These are phyloP conservation scores for Cryptococcus sp. DNA, from an alignment of 1,284 basidiomycete species.

Conservation along the genomic window DNA sequence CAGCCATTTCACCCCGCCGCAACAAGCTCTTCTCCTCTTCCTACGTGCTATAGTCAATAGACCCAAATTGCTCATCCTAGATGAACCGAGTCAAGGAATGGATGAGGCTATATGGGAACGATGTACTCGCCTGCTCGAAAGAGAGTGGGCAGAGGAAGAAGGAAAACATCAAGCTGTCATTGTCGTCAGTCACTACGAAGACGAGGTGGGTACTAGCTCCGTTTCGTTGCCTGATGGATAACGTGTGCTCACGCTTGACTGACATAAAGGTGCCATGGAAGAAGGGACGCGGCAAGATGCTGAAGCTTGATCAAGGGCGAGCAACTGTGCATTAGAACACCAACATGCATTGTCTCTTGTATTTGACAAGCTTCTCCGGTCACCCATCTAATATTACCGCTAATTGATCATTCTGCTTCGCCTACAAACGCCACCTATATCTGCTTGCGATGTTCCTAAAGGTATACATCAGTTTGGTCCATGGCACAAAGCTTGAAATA, in stretches of 20 bases:
- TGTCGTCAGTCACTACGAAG: slow-evolving; percentile 84
- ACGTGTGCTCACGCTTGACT: background rate
- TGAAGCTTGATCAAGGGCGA: slow-evolving; percentile 34
- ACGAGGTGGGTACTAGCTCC: slow-evolving; percentile 61
- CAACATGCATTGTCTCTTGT: background rate
- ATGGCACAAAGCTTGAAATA: background rate
- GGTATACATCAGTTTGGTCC: background rate
- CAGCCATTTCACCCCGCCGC: slow-evolving; percentile 64
- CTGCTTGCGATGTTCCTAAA: slow-evolving; percentile 40
- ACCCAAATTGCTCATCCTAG: slow-evolving; percentile 72
- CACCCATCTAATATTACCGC: background rate
- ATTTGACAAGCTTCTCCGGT: background rate
- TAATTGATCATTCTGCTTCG: background rate
- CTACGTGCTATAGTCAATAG: slow-evolving; percentile 76
- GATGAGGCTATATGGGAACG: slow-evolving; percentile 70
- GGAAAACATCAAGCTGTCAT: slow-evolving; percentile 69
- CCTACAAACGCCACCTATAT: slow-evolving; percentile 9
- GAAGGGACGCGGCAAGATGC: slow-evolving; percentile 25
- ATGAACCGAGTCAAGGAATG: slow-evolving; percentile 91
- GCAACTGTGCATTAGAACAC: slow-evolving; percentile 14
- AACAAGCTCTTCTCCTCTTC: slow-evolving; percentile 76
- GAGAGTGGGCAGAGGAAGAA: slow-evolving; percentile 55
- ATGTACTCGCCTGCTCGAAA: slow-evolving; percentile 64
- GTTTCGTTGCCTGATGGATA: background rate
- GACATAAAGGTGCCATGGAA: slow-evolving; percentile 30